Percentiles rank a stretch among this genome's conserved stretches.
These are phyloP conservation scores for Boletus hoseneyae DNA, from an alignment of 1,284 basidiomycete genomes.

Conservation along the genomic window DNA sequence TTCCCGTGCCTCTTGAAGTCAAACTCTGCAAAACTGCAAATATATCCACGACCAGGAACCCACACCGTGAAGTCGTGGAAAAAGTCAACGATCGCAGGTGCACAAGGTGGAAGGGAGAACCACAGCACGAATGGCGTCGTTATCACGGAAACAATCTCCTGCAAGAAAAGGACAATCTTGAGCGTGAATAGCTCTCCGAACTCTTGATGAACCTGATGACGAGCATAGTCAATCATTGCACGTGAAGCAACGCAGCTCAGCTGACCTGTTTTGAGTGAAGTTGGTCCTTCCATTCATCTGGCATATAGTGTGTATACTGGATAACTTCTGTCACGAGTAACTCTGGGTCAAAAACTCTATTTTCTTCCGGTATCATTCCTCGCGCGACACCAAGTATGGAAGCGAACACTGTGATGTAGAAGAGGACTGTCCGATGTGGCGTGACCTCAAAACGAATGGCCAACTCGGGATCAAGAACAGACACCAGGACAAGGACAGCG, in stretches of 20 bases:
- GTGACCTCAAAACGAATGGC: constrained; percentile 95
- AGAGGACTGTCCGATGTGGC: constrained; percentile 86
- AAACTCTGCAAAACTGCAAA: constrained; percentile 98
- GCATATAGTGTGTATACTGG: constrained; percentile 93
- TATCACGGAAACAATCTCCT: constrained; percentile 88
- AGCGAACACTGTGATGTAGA: constrained; percentile 90
- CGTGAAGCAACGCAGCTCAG: background rate
- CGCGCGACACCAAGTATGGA: constrained; percentile 85
- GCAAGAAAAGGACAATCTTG: constrained; percentile 83
- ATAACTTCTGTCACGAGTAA: constrained; percentile 88
- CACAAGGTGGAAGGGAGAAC: constrained; percentile 86
- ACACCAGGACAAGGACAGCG: constrained; percentile 88
- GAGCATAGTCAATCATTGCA: constrained; percentile 1
- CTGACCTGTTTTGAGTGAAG: constrained; percentile 84
- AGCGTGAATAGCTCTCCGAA: constrained; percentile 89
- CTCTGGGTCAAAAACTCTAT: constrained; percentile 91
- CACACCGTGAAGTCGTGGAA: constrained; percentile 97
- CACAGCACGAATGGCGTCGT: constrained; percentile 93
- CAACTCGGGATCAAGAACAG: constrained; percentile 88
- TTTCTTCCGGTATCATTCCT: constrained; percentile 95
- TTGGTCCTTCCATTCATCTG: constrained; percentile 84
- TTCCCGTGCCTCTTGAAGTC: constrained; percentile 93
- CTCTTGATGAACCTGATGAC: constrained; percentile 73
- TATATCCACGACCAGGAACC: constrained; percentile 93
- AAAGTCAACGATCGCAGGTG: constrained; percentile 90